A percentile compares a stretch with the other conserved stretches of the same genome.
Conservation (phyloP, 1,284 basidiomycete species). For the Fomitopsis pinicola region DNA sequence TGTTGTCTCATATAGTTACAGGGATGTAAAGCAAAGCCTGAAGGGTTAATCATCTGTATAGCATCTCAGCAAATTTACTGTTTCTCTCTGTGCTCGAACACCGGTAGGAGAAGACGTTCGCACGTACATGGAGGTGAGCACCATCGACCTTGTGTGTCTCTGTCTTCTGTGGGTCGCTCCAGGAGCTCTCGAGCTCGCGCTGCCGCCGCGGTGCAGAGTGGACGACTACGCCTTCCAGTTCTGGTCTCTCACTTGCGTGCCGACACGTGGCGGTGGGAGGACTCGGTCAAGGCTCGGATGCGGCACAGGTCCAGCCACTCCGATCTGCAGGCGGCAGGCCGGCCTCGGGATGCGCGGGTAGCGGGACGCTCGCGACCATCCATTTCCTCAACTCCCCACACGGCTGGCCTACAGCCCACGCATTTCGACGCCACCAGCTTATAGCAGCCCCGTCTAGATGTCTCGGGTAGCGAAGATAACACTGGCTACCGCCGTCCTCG, state of each 20-base stretch:
- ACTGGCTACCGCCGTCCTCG: constrained; percentile 61
- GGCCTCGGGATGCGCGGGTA: not conserved
- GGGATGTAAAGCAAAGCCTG: too few relatives aligned
- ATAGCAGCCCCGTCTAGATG: constrained; percentile 35
- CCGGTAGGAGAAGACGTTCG: too few relatives aligned
- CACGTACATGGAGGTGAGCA: too few relatives aligned
- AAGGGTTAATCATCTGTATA: not conserved
- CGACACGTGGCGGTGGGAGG: not conserved
- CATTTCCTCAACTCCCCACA: too few relatives aligned
- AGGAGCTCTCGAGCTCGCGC: not conserved
- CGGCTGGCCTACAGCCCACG: too few relatives aligned
- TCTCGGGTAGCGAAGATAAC: constrained; percentile 78
- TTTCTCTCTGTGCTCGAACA: not conserved
- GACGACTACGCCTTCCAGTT: not conserved
- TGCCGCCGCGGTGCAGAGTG: too few relatives aligned
- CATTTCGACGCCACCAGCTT: too few relatives aligned
- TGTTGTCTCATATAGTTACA: not conserved
- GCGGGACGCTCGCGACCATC: not conserved
- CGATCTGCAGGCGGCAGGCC: too few relatives aligned
- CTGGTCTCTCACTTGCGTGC: not conserved
- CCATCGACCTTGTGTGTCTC: too few relatives aligned
- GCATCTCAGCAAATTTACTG: not conserved
- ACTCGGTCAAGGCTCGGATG: too few relatives aligned
- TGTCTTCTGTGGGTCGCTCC: not conserved
- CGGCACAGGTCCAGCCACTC: too few relatives aligned